phyloP scores from a whole-genome alignment of 495 filamentous ascomycete genomes.

The Lophiotrema nucula region DNA sequence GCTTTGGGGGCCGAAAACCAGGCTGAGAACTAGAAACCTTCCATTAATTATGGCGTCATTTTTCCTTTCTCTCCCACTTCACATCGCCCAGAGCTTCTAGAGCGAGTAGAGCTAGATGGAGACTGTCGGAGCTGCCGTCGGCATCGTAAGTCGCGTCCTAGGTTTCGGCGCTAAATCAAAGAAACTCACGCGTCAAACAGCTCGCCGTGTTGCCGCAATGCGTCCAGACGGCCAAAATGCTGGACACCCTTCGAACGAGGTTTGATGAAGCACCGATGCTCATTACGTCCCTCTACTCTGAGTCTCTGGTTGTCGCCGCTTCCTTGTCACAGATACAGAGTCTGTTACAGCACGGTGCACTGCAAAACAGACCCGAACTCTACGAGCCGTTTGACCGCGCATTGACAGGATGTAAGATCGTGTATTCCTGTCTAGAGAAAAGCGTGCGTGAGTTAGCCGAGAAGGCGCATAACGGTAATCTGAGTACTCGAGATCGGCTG shows the following conservation, averaged over 20 bases:
- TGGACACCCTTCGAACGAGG: constrained; percentile 9
- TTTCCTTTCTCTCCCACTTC: too few species aligned
- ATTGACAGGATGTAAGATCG: constrained; percentile 8
- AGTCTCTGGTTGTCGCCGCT: constrained; percentile 28
- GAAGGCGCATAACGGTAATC: not conserved
- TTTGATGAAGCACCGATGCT: constrained; percentile 17
- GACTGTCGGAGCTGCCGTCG: too few species aligned
- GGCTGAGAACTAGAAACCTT: too few species aligned
- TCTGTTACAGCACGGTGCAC: constrained; percentile 15
- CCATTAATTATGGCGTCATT: too few species aligned
- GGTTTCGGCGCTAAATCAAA: too few species aligned
- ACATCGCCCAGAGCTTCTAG: too few species aligned
- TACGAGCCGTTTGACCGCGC: constrained; percentile 14
- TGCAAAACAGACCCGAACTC: constrained; percentile 12
- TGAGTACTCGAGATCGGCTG: constrained; percentile 1
- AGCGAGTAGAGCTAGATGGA: too few species aligned
- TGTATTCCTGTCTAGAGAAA: constrained; percentile 20
- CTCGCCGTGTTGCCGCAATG: constrained; percentile 6
- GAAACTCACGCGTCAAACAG: not conserved
- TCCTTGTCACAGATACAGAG: constrained; percentile 20
- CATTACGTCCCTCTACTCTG: constrained; percentile 22
- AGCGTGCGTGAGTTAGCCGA: constrained; percentile 6
- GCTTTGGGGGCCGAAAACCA: too few species aligned
- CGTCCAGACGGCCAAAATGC: constrained; percentile 13
- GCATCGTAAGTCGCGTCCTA: too few species aligned